phyloP scores from a whole-genome alignment of 106 monocot genomes.

The Apostasia ramifera region DNA sequence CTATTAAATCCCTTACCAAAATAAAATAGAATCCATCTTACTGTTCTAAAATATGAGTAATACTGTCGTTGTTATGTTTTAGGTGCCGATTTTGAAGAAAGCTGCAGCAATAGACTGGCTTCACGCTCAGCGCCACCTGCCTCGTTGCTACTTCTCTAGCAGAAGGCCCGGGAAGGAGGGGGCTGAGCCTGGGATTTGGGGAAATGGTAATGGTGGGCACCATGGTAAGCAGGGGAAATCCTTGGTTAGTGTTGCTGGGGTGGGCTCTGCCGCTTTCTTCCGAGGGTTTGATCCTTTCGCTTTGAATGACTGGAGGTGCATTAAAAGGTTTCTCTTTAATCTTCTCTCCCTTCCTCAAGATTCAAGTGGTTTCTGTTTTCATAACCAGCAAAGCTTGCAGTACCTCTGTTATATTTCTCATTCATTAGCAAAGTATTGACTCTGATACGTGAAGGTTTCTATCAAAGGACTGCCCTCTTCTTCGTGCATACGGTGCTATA shows the following conservation, averaged over 20 bases:
- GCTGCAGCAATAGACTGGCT: slow-evolving; percentile 71
- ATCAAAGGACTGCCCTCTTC: slow-evolving; percentile 53
- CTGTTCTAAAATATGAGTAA: neutral
- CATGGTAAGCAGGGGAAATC: neutral
- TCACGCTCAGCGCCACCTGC: slow-evolving; percentile 42
- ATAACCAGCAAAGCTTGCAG: no score
- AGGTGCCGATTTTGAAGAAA: slow-evolving; percentile 71
- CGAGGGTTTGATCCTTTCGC: slow-evolving; percentile 48
- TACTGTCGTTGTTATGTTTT: neutral
- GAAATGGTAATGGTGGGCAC: slow-evolving; percentile 3
- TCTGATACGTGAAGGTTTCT: slow-evolving; percentile 58
- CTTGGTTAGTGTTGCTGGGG: slow-evolving; percentile 65
- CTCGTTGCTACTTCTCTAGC: slow-evolving; percentile 67
- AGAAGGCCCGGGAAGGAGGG: slow-evolving; percentile 11
- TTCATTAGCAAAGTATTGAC: neutral
- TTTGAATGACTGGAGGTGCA: slow-evolving; percentile 65
- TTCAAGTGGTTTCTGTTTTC: no score
- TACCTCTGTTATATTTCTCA: no score
- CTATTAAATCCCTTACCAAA: neutral
- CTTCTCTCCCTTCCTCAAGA: neutral
- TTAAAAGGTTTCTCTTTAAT: slow-evolving; percentile 50
- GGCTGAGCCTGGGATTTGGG: neutral
- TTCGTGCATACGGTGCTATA: slow-evolving; percentile 91
- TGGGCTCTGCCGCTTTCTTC: slow-evolving; percentile 87
- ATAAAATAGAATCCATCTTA: neutral